Base-by-base conservation (phyloP, 2,329 filamentous ascomycete species). In the Penicillium sp. region DNA sequence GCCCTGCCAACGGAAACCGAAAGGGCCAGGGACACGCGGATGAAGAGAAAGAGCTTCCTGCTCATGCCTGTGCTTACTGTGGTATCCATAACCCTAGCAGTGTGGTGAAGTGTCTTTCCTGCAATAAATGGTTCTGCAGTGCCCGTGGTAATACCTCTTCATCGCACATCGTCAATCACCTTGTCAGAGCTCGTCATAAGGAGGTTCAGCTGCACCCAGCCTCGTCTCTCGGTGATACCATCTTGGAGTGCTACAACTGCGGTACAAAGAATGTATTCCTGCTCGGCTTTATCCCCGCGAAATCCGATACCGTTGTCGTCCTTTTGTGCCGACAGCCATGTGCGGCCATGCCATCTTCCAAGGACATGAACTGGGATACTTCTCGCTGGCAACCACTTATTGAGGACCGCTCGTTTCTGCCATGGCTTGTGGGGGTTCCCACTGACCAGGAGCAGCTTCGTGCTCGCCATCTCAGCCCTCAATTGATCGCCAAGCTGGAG, bases 291-390 rank as follows among this genome's bases (percentile, higher is more conserved):
- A 99, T 99, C 66, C 96, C 95, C 10, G 95, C 95, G 55, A 99
- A 99, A 74, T 98, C 95, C 11, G 96, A 99, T 71, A 97, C 95
- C 0, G 95, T 99, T 27, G 96, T 99, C 8, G 95, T 99, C 24
- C 86, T 99, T 45, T 84, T 99, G 37, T 99, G 95, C 75, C 92
- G 95, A 59, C 95, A 98, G 76, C 95, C 95, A 47, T 99, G 95
- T 75, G 95, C 93, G 33, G 89, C 95, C 27, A 93, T 90, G 78
- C 90, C 93, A 1, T 98, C 95, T 33, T 93, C 91, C 64, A 99
- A 99, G 78, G 95, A 99, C 70, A 98, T 99, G 93, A 99, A 95
- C 74, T 99, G 95, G 95, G 95, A 99, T 74, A 96, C 93, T 6
- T 96, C 93, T 26, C 87, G 93, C 71, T 99, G 95, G 95, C 93